These are phyloP conservation scores for Paspalum notatum DNA, from an alignment of 176 grass and related monocot species.

Conservation along the genomic window DNA sequence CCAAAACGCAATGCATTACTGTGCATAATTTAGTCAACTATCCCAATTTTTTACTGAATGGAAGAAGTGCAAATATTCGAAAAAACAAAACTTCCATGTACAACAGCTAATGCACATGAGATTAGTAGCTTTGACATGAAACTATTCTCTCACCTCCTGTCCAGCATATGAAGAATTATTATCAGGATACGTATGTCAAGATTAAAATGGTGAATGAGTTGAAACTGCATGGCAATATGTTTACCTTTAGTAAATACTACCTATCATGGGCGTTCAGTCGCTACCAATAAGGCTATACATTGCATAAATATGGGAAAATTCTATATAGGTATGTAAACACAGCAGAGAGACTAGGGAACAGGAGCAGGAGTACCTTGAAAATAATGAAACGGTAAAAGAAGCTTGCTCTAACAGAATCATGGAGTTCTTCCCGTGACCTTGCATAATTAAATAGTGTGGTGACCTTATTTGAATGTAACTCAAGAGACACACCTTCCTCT, in stretches of 20 bases:
- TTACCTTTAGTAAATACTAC: background rate
- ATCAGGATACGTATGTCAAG: background rate
- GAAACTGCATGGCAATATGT: background rate
- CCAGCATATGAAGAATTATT: background rate
- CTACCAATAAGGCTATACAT: slow-evolving; percentile 1
- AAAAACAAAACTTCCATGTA: background rate
- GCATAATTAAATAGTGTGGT: slow-evolving; percentile 93
- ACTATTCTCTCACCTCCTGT: background rate
- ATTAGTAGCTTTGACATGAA: slow-evolving; percentile 1
- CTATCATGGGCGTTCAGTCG: slow-evolving; percentile 4
- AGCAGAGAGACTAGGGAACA: background rate
- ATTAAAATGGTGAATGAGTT: slow-evolving; percentile 7
- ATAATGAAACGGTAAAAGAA: slow-evolving; percentile 84
- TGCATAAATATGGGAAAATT: background rate
- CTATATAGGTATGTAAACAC: background rate
- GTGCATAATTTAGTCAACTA: background rate
- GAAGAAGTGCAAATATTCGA: background rate
- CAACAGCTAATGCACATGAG: background rate
- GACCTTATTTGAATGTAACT: slow-evolving; percentile 83
- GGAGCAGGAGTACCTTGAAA: slow-evolving; percentile 70
- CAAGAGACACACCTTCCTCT: slow-evolving; percentile 62
- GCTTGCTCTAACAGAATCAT: slow-evolving; percentile 74
- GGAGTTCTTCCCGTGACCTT: slow-evolving; percentile 85
- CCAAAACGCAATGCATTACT: background rate
- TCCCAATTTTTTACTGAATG: background rate